Conservation (phyloP, 192 early-diverging fungal genomes). For the Umbelopsis vinacea region DNA sequence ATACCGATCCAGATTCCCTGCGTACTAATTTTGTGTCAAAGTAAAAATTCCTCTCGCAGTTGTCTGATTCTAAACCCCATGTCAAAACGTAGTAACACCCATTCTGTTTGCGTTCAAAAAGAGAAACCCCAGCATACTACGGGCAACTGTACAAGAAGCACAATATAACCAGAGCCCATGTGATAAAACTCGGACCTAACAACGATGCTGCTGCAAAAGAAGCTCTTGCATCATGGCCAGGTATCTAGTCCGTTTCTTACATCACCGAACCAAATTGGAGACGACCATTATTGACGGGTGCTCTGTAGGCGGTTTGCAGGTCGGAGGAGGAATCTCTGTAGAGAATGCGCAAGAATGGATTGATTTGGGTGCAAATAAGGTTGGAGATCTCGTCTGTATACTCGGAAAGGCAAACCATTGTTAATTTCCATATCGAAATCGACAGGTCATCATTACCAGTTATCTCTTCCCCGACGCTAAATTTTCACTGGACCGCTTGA, state of each 20-base stretch:
- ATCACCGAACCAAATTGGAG: background rate
- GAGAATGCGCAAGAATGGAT: constrained; percentile 93
- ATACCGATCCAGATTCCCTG: constrained; percentile 59
- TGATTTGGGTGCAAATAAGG: constrained; percentile 83
- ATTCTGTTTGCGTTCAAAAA: background rate
- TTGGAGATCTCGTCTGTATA: constrained; percentile 19
- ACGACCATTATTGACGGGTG: background rate
- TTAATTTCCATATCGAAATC: background rate
- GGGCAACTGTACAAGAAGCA: constrained; percentile 79
- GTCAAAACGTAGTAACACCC: background rate
- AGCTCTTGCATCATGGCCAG: constrained; percentile 85
- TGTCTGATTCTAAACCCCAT: background rate
- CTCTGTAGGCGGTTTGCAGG: constrained; percentile 67
- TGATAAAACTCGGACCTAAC: constrained; percentile 91
- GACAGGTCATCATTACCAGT: constrained; percentile 91
- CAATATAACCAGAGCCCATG: constrained; percentile 82
- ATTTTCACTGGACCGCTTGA: constrained; percentile 72
- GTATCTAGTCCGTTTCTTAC: constrained; percentile 27
- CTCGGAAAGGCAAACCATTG: background rate
- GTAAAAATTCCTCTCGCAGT: constrained; percentile 40
- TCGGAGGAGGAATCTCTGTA: constrained; percentile 91
- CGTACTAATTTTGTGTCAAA: constrained; percentile 93
- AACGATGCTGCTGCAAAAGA: constrained; percentile 87
- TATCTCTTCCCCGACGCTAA: constrained; percentile 86
- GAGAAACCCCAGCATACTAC: constrained; percentile 80